Percentiles rank a stretch among this genome's conserved stretches.
These are phyloP conservation scores for Podospora didyma DNA, from an alignment of 495 filamentous ascomycete species.

Conservation along the genomic window DNA sequence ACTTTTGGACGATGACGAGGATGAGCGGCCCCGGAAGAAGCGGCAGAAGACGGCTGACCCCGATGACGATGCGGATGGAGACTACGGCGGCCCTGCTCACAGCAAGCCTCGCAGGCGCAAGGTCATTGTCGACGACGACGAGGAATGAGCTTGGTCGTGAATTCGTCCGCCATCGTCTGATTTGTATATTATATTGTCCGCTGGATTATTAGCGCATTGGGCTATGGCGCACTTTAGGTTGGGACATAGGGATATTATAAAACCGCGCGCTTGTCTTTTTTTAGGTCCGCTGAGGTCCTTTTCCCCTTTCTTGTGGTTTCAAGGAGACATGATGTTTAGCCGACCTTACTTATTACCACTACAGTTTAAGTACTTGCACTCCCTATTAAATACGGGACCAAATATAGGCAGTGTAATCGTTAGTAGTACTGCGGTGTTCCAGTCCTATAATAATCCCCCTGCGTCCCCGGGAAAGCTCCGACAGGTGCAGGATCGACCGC, in stretches of 20 bases:
- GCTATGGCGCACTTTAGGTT: not conserved
- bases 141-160: slow-evolving; percentile 17
- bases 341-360: no score
- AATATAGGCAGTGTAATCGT: not conserved
- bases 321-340: no score
- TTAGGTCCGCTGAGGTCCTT: not conserved
- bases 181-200: slow-evolving; percentile 9
- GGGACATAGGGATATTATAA: not conserved
- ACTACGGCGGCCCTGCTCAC: slow-evolving; percentile 28
- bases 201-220: not conserved
- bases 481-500: slow-evolving; percentile 17
- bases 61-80: slow-evolving; percentile 19
- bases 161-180: not conserved
- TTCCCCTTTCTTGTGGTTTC: no score
- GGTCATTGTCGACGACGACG: slow-evolving; percentile 50
- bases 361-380: no score
- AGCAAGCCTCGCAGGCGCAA: slow-evolving; percentile 32
- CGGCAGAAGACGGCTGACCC: slow-evolving; percentile 40
- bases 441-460: slow-evolving; percentile 32
- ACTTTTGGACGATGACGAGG: slow-evolving; percentile 42
- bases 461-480: slow-evolving; percentile 36
- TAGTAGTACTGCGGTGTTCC: slow-evolving; percentile 38
- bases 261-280: not conserved
- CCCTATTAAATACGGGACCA: no score
- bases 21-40: slow-evolving; percentile 47